These are phyloP conservation scores for Dothiorella sarmentorum DNA, from an alignment of 2,329 filamentous ascomycete species.

Conservation along the genomic window DNA sequence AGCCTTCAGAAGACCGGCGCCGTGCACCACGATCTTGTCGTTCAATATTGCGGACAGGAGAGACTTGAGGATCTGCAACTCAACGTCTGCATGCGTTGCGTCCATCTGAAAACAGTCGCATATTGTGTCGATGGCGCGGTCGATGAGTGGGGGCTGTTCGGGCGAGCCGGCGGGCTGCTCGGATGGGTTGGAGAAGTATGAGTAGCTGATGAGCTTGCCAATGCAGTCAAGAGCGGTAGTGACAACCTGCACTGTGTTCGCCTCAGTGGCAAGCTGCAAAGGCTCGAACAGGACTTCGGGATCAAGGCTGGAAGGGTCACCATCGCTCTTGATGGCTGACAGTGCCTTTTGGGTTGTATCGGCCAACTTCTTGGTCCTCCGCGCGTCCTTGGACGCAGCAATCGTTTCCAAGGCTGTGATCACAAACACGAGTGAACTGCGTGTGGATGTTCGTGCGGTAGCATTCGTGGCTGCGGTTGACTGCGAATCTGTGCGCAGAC, in stretches of 20 bases:
- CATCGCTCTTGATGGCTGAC: slow-evolving; percentile 74
- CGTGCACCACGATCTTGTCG: slow-evolving; percentile 98
- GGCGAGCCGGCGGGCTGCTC: slow-evolving; percentile 37
- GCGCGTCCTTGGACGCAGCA: slow-evolving; percentile 84
- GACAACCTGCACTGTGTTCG: slow-evolving; percentile 77
- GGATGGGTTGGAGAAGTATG: slow-evolving; percentile 80
- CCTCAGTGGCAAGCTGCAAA: slow-evolving; percentile 82
- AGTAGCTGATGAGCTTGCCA: slow-evolving; percentile 97
- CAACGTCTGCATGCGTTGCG: slow-evolving; percentile 84
- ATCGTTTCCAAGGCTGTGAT: slow-evolving; percentile 91
- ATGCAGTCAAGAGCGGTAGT: slow-evolving; percentile 95
- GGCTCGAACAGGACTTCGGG: slow-evolving; percentile 91
- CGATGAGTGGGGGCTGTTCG: slow-evolving; percentile 71
- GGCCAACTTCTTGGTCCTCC: slow-evolving; percentile 77
- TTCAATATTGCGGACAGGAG: slow-evolving; percentile 92
- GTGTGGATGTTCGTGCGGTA: slow-evolving; percentile 57
- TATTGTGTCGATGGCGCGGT: slow-evolving; percentile 97
- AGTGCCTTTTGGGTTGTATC: slow-evolving; percentile 80
- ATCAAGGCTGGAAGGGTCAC: slow-evolving; percentile 75
- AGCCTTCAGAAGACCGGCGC: slow-evolving; percentile 90
- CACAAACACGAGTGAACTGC: slow-evolving; percentile 95
- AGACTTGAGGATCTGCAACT: slow-evolving; percentile 97
- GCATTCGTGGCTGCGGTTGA: slow-evolving; percentile 54
- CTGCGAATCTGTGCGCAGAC: slow-evolving; percentile 55
- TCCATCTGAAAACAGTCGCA: slow-evolving; percentile 99